Evolutionary conservation across 2,329 filamentous ascomycete species (phyloP).

Genomic region (Claviceps fusiformis): DNA sequence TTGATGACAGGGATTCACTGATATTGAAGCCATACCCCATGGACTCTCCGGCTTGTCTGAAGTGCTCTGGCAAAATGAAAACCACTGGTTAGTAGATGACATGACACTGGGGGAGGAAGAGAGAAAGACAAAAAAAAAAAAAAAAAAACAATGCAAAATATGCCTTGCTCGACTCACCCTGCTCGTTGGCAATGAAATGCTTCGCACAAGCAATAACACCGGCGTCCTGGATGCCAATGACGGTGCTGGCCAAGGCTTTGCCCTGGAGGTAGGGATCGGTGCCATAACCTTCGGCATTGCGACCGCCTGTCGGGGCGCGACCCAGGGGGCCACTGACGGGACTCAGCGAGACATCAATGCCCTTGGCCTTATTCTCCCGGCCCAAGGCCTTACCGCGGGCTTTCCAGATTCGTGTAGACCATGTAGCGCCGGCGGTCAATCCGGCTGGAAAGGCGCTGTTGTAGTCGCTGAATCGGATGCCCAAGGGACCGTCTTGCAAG

Average conservation of each 20-base stretch:
- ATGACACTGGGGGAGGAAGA: too few relatives aligned
- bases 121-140: too few relatives aligned
- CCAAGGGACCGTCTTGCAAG: slow-evolving; percentile 74
- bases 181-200: slow-evolving; percentile 62
- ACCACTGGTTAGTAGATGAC: too few relatives aligned
- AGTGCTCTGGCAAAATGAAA: slow-evolving; percentile 56
- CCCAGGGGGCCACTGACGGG: slow-evolving; percentile 35
- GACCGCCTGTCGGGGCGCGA: slow-evolving; percentile 30
- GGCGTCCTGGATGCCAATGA: slow-evolving; percentile 68
- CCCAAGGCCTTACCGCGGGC: slow-evolving; percentile 34
- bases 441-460: slow-evolving; percentile 71
- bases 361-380: slow-evolving; percentile 58
- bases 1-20: slow-evolving; percentile 43
- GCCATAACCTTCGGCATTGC: slow-evolving; percentile 55
- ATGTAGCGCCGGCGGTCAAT: slow-evolving; percentile 70
- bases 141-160: too few relatives aligned
- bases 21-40: slow-evolving; percentile 42
- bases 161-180: slow-evolving; percentile 30
- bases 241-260: slow-evolving; percentile 54
- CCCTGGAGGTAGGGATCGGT: slow-evolving; percentile 66
- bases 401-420: slow-evolving; percentile 56
- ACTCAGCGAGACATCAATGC: slow-evolving; percentile 56
- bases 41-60: slow-evolving; percentile 50
- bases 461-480: slow-evolving; percentile 65
- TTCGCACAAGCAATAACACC: slow-evolving; percentile 77